Conservation (phyloP, 169 alveolate species). For the Eimeria maxima region DNA sequence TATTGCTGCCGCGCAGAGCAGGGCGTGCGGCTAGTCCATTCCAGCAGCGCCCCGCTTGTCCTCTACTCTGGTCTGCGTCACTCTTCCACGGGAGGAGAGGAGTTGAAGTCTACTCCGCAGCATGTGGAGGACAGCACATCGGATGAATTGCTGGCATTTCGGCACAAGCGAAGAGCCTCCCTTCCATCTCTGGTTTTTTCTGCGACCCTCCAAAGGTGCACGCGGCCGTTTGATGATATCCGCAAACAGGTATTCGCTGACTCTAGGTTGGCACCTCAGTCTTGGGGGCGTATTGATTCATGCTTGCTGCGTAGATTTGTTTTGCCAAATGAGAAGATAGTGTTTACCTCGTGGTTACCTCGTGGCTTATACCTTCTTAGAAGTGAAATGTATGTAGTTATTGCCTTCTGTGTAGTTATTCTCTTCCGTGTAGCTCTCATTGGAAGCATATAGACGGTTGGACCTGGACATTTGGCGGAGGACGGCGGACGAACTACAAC, state of each 20-base stretch:
- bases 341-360: too few relatives aligned
- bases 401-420: slow-evolving; percentile 32
- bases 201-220: slow-evolving; percentile 81
- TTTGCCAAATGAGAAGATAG: not conserved
- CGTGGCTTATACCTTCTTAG: not conserved
- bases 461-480: slow-evolving; percentile 81
- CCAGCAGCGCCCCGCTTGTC: slow-evolving; percentile 66
- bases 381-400: not conserved
- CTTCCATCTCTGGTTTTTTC: slow-evolving; percentile 82
- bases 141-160: not conserved
- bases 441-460: slow-evolving; percentile 80
- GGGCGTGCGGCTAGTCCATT: slow-evolving; percentile 1
- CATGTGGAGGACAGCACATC: not conserved
- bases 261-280: not conserved
- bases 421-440: slow-evolving; percentile 45
- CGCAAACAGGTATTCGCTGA: slow-evolving; percentile 60
- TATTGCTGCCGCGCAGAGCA: slow-evolving; percentile 35
- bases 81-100: slow-evolving; percentile 30
- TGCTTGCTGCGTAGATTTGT: not conserved
- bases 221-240: slow-evolving; percentile 66
- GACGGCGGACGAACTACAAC: slow-evolving; percentile 75
- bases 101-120: not conserved
- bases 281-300: not conserved
- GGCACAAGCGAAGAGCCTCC: slow-evolving; percentile 47
- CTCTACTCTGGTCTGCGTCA: slow-evolving; percentile 28